Evolutionary conservation across 2,329 filamentous ascomycete genomes (phyloP).

Genomic region (Alternaria atra): DNA sequence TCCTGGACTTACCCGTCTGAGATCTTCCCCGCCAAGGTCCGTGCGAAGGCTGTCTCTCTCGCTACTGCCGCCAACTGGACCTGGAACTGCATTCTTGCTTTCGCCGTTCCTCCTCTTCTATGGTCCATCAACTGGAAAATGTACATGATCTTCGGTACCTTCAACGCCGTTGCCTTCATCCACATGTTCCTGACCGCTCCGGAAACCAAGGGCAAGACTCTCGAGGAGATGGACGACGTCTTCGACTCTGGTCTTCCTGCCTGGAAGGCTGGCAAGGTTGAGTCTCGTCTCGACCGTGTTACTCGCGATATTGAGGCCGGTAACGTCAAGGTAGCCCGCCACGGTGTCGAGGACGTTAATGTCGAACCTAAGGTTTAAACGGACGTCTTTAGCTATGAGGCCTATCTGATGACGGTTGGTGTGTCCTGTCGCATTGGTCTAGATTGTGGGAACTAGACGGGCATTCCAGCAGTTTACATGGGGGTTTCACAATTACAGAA

Average conservation of each 20-base stretch:
- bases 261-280: conserved; percentile 43
- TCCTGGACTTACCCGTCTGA: conserved; percentile 52
- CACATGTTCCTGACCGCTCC: conserved; percentile 53
- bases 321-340: conserved; percentile 37
- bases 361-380: conserved; percentile 31
- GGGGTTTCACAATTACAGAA: background rate
- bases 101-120: conserved; percentile 53
- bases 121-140: conserved; percentile 55
- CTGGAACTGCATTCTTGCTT: conserved; percentile 53
- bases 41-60: conserved; percentile 54
- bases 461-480: background rate
- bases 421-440: background rate
- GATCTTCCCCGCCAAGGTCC: conserved; percentile 52
- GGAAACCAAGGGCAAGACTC: conserved; percentile 53
- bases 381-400: background rate
- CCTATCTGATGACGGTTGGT: background rate
- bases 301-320: conserved; percentile 50
- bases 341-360: conserved; percentile 22
- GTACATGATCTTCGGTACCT: conserved; percentile 54
- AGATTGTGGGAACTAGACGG: background rate
- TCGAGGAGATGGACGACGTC: conserved; percentile 54
- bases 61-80: conserved; percentile 52
- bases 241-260: conserved; percentile 50
- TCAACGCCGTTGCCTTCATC: conserved; percentile 50
- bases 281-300: conserved; percentile 48